Percentiles rank a stretch among this genome's conserved stretches.
Conservation (phyloP, 495 filamentous ascomycete genomes). For the Penicillium atrosanguineum region DNA sequence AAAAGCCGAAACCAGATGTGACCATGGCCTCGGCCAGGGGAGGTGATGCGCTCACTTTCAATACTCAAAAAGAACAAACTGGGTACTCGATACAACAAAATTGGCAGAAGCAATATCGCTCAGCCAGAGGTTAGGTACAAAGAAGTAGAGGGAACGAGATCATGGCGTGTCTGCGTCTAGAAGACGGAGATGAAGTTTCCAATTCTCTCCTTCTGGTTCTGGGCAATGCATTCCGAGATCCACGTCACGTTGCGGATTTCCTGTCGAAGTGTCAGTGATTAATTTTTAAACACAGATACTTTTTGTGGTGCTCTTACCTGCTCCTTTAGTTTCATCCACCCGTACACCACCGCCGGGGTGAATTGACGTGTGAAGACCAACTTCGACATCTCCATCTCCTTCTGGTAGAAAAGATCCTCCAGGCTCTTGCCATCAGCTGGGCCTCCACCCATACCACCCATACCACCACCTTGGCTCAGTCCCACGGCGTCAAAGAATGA, state of each 20-base stretch:
- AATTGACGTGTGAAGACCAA: conserved; percentile 94
- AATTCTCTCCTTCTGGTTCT: conserved; percentile 99
- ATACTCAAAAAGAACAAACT: conserved; percentile 21
- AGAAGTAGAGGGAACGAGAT: conserved; percentile 9
- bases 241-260: conserved; percentile 99
- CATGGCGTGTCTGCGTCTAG: conserved; percentile 35
- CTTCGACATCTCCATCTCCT: conserved; percentile 98
- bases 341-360: conserved; percentile 90
- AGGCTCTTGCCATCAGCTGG: conserved; percentile 81
- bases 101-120: conserved; percentile 15
- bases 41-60: conserved; percentile 35
- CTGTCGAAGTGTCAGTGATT: conserved; percentile 45
- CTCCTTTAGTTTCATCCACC: conserved; percentile 96
- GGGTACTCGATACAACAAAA: conserved; percentile 30
- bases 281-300: conserved; percentile 6
- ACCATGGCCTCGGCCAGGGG: conserved; percentile 10
- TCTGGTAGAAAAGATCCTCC: conserved; percentile 98
- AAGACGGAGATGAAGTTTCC: conserved; percentile 98
- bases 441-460: conserved; percentile 81
- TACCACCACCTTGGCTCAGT: conserved; percentile 69
- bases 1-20: conserved; percentile 22
- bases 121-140: conserved; percentile 24
- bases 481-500: conserved; percentile 90
- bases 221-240: conserved; percentile 99
- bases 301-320: conserved; percentile 62